phyloP scores from a whole-genome alignment of 1,284 basidiomycete species.

The Phylloboletellus chloephorus region DNA sequence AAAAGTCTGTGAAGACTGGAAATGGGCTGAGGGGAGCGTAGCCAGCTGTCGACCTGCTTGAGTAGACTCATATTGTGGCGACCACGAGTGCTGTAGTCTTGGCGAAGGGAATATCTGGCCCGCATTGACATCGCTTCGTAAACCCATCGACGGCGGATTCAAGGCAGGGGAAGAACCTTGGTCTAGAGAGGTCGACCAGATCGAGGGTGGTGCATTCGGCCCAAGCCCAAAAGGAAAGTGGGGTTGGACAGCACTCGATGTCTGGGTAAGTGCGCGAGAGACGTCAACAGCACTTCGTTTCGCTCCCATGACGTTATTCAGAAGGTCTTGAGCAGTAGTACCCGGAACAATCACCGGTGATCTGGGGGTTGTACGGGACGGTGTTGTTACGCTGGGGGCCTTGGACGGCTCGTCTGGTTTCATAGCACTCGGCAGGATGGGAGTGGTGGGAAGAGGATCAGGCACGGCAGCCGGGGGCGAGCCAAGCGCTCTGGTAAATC shows the following conservation, averaged over 20 bases:
- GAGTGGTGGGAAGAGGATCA: conserved; percentile 21
- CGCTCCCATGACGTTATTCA: conserved; percentile 49
- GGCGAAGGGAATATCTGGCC: conserved; percentile 19
- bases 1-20: conserved; percentile 12
- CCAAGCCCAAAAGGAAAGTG: conserved; percentile 43
- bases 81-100: conserved; percentile 15
- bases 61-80: conserved; percentile 21
- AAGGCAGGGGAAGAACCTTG: conserved; percentile 34
- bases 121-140: conserved; percentile 18
- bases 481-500: conserved; percentile 29
- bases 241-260: conserved; percentile 33
- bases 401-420: conserved; percentile 27
- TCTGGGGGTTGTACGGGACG: conserved; percentile 18
- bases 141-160: conserved; percentile 11
- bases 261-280: conserved; percentile 25
- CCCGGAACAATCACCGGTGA: conserved; percentile 25
- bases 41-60: conserved; percentile 11
- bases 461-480: conserved; percentile 29
- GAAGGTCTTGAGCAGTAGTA: conserved; percentile 59
- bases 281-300: conserved; percentile 16
- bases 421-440: conserved; percentile 17
- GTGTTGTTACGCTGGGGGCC: conserved; percentile 21
- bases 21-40: conserved; percentile 10
- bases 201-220: conserved; percentile 39
- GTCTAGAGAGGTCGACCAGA: conserved; percentile 52